Base-by-base conservation (phyloP, 1,284 basidiomycete species). In the Puccinia coronata region DNA sequence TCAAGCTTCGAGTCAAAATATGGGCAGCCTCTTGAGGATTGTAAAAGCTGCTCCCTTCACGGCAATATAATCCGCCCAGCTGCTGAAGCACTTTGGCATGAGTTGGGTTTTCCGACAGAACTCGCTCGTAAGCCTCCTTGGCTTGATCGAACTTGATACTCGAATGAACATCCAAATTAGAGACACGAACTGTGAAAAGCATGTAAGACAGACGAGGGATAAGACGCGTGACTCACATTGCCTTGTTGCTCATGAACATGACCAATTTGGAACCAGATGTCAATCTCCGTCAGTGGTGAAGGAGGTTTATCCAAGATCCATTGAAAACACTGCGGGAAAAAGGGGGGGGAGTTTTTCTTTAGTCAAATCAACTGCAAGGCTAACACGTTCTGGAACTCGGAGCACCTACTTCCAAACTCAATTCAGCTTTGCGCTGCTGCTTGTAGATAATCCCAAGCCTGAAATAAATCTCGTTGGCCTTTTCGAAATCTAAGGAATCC, bases 241-340 rank as follows among this genome's bases (percentile, higher is more conserved):
- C 95, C 93, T 87, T 96, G 93, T 85, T 96, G 94, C 87, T 99
- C 97, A 85, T 95, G 95, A 25, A 99, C 96, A 86, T 99, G 97
- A 0, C 97, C 96, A 82, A 99, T 98, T 88, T 99, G 97, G 90
- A 99, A 99, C 94, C 95, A 98, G 83, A 99, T 98, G 85, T 99
- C 96, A 83, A 95, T 94, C 85, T 96, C 93, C 20, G 96, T 96
- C 49, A 99, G 91, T 0, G 97, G 96, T 83, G 91, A 92, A 20
- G 97, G 96, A 4, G 97, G 96, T 85, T 95, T 96, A 84, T 92
- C 92, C 82, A 99, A 91, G 82, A 99, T 99, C 85, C 93, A 94
- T 84, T 96, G 93, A 88, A 99, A 99, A 88, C 95, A 97, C 76
- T 89, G 83, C 12, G 20, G 55, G 9, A 20, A 2, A n/a, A n/a